Base-by-base conservation (phyloP, 139 green algal genomes). In the Gonium pectorale region DNA sequence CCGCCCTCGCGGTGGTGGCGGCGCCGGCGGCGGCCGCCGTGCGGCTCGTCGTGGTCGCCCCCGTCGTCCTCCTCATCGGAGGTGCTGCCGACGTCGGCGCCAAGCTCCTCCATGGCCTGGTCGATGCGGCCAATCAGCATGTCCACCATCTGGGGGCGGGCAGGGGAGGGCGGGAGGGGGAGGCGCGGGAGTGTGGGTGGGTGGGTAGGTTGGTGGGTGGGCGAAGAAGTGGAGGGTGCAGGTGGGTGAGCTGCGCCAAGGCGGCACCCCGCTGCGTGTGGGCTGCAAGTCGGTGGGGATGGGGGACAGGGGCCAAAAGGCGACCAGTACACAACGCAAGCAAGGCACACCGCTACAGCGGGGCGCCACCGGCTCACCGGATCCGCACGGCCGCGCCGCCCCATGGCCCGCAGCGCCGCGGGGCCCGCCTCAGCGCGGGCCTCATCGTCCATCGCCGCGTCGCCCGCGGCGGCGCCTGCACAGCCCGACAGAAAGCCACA, bases 111-210 rank as follows among this genome's bases (percentile, higher is more conserved):
- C 78, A 84, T 77, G 62, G 51, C 72, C 29, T 44, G 41, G 59
- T 83, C 73, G 51, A 83, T 88, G 49, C 63, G 31, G 64, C 66
- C 38, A 31, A 87, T 86, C 33, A 86, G 67, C 80, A 74, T 74
- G 52, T 86, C 56, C 26, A 81, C 81, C 60, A 74, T 74, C 80
- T 86, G 70, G n/a, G n/a, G n/a, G n/a, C n/a, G n/a, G n/a, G n/a
- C n/a, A n/a, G n/a, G n/a, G n/a, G n/a, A n/a, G n/a, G n/a, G n/a
- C n/a, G n/a, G n/a, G n/a, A n/a, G n/a, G n/a, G n/a, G n/a, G n/a
- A n/a, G n/a, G n/a, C n/a, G n/a, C n/a, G n/a, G n/a, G n/a, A n/a
- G n/a, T n/a, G n/a, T n/a, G n/a, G n/a, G n/a, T n/a, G n/a, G n/a
- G n/a, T n/a, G n/a, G n/a, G n/a, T n/a, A n/a, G n/a, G n/a, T n/a